Conservation (phyloP, 116 monocot species). For the Posidonia oceanica region DNA sequence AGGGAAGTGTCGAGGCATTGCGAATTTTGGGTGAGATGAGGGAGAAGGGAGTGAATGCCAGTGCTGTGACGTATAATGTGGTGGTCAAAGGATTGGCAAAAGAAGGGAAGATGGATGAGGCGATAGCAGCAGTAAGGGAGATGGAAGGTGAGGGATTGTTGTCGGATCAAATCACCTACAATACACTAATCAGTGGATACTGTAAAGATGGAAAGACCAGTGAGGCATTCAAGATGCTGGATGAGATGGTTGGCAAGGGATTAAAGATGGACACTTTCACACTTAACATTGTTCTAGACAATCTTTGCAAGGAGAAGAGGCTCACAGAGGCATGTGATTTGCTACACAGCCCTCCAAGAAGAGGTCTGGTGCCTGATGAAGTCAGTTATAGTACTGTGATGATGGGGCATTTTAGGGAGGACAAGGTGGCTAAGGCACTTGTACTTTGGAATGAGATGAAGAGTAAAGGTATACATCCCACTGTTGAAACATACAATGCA, state of each 20-base stretch:
- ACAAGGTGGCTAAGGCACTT: constrained; percentile 39
- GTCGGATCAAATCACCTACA: constrained; percentile 69
- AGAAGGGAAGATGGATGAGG: constrained; percentile 69
- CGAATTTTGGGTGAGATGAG: constrained; percentile 55
- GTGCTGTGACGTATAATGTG: constrained; percentile 58
- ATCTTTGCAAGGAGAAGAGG: constrained; percentile 64
- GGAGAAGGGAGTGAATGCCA: constrained; percentile 32
- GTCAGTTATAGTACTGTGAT: constrained; percentile 81
- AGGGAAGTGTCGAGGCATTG: constrained; percentile 25
- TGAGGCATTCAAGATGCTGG: constrained; percentile 58
- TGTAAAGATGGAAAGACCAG: constrained; percentile 35
- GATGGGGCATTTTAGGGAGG: constrained; percentile 50
- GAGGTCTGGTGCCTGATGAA: constrained; percentile 78
- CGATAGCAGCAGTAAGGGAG: constrained; percentile 33
- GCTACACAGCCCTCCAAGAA: constrained; percentile 45
- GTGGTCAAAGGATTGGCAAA: constrained; percentile 60
- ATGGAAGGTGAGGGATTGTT: constrained; percentile 59
- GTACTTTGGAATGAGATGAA: constrained; percentile 74
- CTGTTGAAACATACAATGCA: constrained; percentile 58
- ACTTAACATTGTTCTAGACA: constrained; percentile 59
- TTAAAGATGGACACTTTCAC: constrained; percentile 86
- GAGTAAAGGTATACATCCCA: constrained; percentile 45
- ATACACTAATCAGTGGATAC: constrained; percentile 68
- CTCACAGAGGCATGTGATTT: constrained; percentile 55
- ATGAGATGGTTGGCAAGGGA: constrained; percentile 70